Conservation (phyloP, 306 rosid genomes). For the Benincasa hispida region DNA sequence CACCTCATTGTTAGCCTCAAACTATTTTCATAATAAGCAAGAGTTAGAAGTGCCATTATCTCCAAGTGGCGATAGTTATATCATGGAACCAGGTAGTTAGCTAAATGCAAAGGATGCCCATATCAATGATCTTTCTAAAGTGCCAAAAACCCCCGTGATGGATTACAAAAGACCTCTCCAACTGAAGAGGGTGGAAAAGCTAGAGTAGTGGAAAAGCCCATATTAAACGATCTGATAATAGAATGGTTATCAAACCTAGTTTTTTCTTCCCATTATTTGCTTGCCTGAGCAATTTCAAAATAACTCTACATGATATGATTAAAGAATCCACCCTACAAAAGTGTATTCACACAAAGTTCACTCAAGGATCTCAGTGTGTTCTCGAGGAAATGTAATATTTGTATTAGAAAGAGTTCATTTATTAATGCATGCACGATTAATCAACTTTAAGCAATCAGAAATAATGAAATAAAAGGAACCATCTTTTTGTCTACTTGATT, state of each 20-base stretch:
- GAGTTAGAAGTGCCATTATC: not conserved
- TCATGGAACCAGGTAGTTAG: not conserved
- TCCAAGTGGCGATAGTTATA: not conserved
- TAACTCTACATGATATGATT: not conserved
- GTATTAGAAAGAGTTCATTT: not conserved
- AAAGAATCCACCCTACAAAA: not conserved
- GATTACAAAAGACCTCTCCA: too few relatives aligned
- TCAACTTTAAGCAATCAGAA: not conserved
- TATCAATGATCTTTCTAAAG: not conserved
- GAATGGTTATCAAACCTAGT: not conserved
- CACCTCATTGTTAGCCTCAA: slow-evolving; percentile 63
- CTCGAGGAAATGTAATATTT: not conserved
- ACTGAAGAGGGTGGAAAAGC: too few relatives aligned
- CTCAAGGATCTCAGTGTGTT: not conserved
- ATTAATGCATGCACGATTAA: not conserved
- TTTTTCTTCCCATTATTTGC: not conserved
- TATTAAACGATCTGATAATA: not conserved
- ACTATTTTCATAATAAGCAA: slow-evolving; percentile 28
- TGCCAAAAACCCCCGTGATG: too few relatives aligned
- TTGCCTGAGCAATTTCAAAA: not conserved
- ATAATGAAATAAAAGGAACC: not conserved
- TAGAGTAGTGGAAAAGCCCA: too few relatives aligned
- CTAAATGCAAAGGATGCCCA: not conserved
- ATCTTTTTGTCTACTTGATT: not conserved
- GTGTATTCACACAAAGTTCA: not conserved